Percentiles rank a stretch among this genome's conserved stretches.
Conservation (phyloP, 2,329 filamentous ascomycete species). For the Ilyonectria robusta region DNA sequence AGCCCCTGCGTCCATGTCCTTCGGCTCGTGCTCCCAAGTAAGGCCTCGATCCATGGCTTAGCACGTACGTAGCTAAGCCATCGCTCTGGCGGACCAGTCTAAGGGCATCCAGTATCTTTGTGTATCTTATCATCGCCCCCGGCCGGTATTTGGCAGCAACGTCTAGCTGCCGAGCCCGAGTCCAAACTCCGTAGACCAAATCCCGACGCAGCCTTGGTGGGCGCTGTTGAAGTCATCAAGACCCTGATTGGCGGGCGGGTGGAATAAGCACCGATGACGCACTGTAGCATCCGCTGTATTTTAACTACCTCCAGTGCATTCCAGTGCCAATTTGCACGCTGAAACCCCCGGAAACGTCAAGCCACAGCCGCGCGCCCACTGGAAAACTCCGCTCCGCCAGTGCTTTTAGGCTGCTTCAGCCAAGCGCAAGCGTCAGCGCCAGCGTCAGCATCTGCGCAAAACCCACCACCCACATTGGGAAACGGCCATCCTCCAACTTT, state of each 20-base stretch:
- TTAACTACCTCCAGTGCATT: slow-evolving; percentile 18
- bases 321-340: slow-evolving; percentile 20
- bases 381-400: slow-evolving; percentile 34
- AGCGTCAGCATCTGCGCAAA: slow-evolving; percentile 38
- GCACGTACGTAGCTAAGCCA: not conserved
- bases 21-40: slow-evolving; percentile 18
- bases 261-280: not conserved
- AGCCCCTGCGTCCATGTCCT: slow-evolving; percentile 45
- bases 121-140: slow-evolving; percentile 3
- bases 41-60: slow-evolving; percentile 10
- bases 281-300: slow-evolving; percentile 2
- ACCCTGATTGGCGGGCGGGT: not conserved
- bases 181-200: not conserved
- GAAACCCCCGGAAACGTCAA: slow-evolving; percentile 41
- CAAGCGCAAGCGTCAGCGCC: slow-evolving; percentile 40
- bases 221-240: not conserved
- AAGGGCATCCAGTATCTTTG: not conserved
- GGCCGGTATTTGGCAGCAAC: not conserved
- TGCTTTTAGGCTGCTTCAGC: slow-evolving; percentile 37
- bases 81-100: not conserved
- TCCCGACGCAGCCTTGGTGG: not conserved
- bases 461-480: slow-evolving; percentile 42
- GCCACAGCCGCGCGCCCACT: slow-evolving; percentile 40
- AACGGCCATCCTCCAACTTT: slow-evolving; percentile 41
- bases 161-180: not conserved